Conservation (phyloP, 805 yeast species). For the Starmerella tilneyi region DNA sequence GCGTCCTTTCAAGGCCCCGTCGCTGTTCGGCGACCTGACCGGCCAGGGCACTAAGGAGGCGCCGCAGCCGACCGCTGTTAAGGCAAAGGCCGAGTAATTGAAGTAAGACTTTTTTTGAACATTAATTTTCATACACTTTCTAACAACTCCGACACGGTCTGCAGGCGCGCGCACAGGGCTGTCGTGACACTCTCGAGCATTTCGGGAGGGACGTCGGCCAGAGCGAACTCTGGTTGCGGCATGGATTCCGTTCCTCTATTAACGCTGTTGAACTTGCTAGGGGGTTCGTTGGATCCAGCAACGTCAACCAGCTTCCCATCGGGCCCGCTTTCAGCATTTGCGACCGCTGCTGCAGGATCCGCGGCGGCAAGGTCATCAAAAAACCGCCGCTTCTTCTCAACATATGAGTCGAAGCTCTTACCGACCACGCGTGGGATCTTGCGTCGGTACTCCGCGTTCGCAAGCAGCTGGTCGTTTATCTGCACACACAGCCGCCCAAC, state of each 20-base stretch:
- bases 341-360: neutral
- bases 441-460: constrained; percentile 11
- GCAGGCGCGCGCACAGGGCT: neutral
- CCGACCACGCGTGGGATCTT: constrained; percentile 13
- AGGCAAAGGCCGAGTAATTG: constrained; percentile 73
- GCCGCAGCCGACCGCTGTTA: constrained; percentile 77
- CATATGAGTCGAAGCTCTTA: constrained; percentile 5
- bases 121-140: neutral
- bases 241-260: neutral
- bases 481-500: constrained; percentile 6
- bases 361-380: constrained; percentile 2
- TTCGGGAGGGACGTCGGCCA: neutral
- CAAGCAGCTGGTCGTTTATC: constrained; percentile 11
- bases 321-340: no score
- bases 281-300: no score
- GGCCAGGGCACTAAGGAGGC: constrained; percentile 71
- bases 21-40: constrained; percentile 54
- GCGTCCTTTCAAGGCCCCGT: constrained; percentile 90
- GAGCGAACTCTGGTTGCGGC: neutral
- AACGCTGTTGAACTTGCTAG: no score
- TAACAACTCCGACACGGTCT: neutral
- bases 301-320: no score
- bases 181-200: neutral
- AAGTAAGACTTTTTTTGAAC: neutral
- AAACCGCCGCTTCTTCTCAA: constrained; percentile 1